Evolutionary conservation across 2,329 filamentous ascomycete species (phyloP), one percentile per base, ranked within the genome.

Genomic region (Coniella vitis): DNA sequence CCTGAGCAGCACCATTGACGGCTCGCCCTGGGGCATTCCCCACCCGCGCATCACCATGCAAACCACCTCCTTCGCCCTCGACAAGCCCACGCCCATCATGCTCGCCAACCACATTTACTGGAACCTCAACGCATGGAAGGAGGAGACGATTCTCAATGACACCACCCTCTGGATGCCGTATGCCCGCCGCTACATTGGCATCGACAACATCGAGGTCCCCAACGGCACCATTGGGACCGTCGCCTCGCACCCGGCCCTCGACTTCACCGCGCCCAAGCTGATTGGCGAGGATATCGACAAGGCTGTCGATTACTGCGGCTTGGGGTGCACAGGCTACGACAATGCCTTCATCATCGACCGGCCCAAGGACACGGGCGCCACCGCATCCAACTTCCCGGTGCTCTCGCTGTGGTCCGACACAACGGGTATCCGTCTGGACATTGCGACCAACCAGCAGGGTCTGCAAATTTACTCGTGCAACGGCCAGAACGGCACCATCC

Each of bases 91-190:
- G 25, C 47, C 47, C 17, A 49, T 49, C 47, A 49, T 49, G 47
- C 47, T 49, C 35, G 47, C 47, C 14, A 49, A 49, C 36, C 47
- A 49, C 36, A 49, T 49, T 29, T 49, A 49, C 41, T 49, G 47
- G 47, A 49, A 49, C 41, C 41, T 49, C n/a, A 49, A 49, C 41
- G 47, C 47, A 7, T 49, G 25, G 25, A 49, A 49, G 32, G 47
- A 49, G 19, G 17, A 29, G 7, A 49, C 47, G 14, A 44, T 49
- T 19, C 37, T 49, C 22, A 49, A 49, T 25, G 47, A 49, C 36
- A 49, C 47, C 16, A 48, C 47, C 2, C 29, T 49, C 7, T 49
- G 47, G 47, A 45, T 49, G 47, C 47, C 47, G 13, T 49, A 49
- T 31, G 29, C 47, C 22, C 17, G n/a, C 25, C 40, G 47, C n/a